Conservation (phyloP, 2,329 filamentous ascomycete species). For the Cladorrhinum sp. region DNA sequence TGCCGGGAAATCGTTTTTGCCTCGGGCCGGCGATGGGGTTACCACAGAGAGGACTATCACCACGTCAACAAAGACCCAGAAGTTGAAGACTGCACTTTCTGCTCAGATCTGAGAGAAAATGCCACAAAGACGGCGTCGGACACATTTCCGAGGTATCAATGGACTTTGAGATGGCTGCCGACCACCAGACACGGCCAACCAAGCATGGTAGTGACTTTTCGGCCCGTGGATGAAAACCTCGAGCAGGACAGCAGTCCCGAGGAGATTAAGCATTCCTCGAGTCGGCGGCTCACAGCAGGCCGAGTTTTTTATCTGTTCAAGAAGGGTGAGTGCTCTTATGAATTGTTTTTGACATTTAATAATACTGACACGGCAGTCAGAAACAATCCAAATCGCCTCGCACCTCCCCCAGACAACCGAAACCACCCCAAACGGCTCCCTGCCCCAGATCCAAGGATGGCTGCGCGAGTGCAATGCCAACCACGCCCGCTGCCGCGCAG, state of each 20-base stretch:
- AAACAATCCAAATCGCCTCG: not conserved
- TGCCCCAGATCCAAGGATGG: slow-evolving; percentile 5
- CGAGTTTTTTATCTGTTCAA: not conserved
- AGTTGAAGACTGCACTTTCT: slow-evolving; percentile 6
- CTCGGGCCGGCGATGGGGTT: slow-evolving; percentile 7
- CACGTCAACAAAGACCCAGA: slow-evolving; percentile 1
- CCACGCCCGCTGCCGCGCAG: not conserved
- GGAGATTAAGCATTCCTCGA: not conserved
- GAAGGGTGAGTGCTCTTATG: not conserved
- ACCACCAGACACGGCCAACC: not conserved
- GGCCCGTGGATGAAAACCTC: not conserved
- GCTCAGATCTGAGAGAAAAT: slow-evolving; percentile 1
- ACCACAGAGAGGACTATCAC: not conserved
- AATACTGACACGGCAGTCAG: not conserved
- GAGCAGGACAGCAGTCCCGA: not conserved
- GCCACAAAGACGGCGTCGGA: not conserved
- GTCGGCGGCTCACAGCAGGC: not conserved
- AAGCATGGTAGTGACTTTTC: not conserved
- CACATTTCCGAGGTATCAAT: not conserved
- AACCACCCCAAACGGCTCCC: not conserved
- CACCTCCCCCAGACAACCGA: not conserved
- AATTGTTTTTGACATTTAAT: not conserved
- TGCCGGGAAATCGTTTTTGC: slow-evolving; percentile 2
- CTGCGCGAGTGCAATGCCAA: not conserved
- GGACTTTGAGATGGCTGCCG: not conserved